These are phyloP conservation scores for Fusarium concolor DNA, from an alignment of 2,329 filamentous ascomycete species.

Conservation along the genomic window DNA sequence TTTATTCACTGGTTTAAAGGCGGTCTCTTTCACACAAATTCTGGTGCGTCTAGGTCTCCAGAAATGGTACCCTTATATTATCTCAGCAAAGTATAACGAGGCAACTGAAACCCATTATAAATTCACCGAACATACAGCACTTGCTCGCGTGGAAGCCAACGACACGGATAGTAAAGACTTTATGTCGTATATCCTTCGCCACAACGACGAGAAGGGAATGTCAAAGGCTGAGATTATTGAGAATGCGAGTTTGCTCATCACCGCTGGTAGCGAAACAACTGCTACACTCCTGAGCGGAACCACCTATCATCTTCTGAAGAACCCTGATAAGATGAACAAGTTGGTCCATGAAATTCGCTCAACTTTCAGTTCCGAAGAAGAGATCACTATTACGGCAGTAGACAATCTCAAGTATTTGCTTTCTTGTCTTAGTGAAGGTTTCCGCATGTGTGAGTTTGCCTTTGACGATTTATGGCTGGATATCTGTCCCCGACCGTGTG, in stretches of 20 bases:
- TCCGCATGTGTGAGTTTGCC: constrained; percentile 8
- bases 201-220: constrained; percentile 17
- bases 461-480: neutral
- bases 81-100: neutral
- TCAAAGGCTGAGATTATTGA: constrained; percentile 3
- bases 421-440: neutral
- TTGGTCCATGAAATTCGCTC: neutral
- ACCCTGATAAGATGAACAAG: neutral
- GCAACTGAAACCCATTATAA: neutral
- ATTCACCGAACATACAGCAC: constrained; percentile 2
- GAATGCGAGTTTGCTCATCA: neutral
- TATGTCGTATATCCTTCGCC: constrained; percentile 12
- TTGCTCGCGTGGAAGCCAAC: neutral
- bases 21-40: neutral
- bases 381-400: neutral
- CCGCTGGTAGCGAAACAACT: constrained; percentile 7
- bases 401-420: constrained; percentile 9
- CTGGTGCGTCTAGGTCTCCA: neutral
- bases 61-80: neutral
- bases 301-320: neutral
- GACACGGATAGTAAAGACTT: neutral
- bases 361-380: neutral
- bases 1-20: neutral
- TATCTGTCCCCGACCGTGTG: too few species aligned
- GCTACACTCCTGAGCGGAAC: constrained; percentile 12